Percentiles rank a stretch among this genome's conserved stretches.
Evolutionary conservation across 2,329 filamentous ascomycete genomes (phyloP).

Genomic region (Coleophoma cylindrospora): DNA sequence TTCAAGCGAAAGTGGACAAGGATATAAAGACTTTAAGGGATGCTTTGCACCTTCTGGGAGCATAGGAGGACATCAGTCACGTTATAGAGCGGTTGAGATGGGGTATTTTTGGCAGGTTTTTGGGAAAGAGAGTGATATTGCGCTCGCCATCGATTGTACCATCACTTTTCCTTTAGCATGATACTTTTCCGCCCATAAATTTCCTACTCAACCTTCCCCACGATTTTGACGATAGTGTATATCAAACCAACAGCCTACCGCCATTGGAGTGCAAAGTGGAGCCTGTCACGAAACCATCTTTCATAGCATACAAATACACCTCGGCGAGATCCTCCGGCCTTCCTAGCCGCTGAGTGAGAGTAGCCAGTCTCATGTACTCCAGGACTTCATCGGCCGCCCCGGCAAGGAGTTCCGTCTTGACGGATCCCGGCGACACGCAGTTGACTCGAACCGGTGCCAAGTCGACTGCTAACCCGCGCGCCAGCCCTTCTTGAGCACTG

Average conservation of each 20-base stretch:
- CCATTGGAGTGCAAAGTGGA: constrained; percentile 17
- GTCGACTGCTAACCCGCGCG: constrained; percentile 54
- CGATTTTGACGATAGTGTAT: no score
- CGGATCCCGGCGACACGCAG: constrained; percentile 49
- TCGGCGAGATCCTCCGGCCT: constrained; percentile 35
- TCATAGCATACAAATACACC: constrained; percentile 38
- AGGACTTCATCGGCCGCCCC: constrained; percentile 21
- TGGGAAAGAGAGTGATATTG: no score
- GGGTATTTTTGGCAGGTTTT: no score
- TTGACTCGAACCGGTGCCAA: constrained; percentile 61
- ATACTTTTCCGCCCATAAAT: no score
- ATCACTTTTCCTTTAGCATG: no score
- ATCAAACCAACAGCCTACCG: not conserved
- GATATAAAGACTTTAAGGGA: no score
- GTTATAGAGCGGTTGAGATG: no score
- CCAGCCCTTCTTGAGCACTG: constrained; percentile 46
- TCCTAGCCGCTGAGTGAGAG: constrained; percentile 7
- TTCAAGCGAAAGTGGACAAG: no score
- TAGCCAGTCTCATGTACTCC: constrained; percentile 19
- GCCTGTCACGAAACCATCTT: constrained; percentile 33
- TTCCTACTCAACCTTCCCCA: no score
- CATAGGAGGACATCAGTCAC: no score
- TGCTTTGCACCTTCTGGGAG: no score
- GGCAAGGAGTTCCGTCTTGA: constrained; percentile 38
- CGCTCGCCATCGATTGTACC: no score